These are phyloP conservation scores for Phialocephala subalpina DNA, from an alignment of 2,329 filamentous ascomycete genomes.

Conservation along the genomic window DNA sequence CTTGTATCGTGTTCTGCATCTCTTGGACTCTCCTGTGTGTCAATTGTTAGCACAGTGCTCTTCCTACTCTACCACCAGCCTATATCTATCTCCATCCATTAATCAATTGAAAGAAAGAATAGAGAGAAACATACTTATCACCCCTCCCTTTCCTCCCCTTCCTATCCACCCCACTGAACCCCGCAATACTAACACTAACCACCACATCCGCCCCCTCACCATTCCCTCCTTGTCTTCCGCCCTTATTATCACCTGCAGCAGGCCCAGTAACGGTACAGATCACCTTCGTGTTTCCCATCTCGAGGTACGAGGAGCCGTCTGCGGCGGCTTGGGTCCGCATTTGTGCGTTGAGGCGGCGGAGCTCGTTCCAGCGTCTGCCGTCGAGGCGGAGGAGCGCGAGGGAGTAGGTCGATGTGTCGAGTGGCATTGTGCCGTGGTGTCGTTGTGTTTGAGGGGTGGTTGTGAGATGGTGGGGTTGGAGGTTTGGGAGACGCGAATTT, in stretches of 20 bases:
- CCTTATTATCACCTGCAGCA: constrained; percentile 72
- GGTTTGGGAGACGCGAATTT: constrained; percentile 5
- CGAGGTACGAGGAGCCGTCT: constrained; percentile 91
- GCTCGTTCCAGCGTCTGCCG: constrained; percentile 94
- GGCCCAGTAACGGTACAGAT: constrained; percentile 93
- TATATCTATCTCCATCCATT: constrained; percentile 7
- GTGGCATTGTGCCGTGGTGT: constrained; percentile 71
- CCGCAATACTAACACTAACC: constrained; percentile 85
- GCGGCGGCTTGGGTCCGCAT: constrained; percentile 92
- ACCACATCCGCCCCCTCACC: constrained; percentile 69
- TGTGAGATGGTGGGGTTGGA: not conserved
- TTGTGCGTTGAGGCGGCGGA: constrained; percentile 86
- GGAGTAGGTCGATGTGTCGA: constrained; percentile 92
- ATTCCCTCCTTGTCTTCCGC: constrained; percentile 49
- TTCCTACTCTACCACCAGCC: too few relatives aligned
- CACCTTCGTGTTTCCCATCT: constrained; percentile 97
- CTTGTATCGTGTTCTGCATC: constrained; percentile 80
- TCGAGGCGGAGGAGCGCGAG: constrained; percentile 85
- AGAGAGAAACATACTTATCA: constrained; percentile 73
- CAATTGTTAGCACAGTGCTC: not conserved
- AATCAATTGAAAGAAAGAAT: constrained; percentile 7
- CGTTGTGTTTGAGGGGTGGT: not conserved
- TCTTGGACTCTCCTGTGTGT: constrained; percentile 75
- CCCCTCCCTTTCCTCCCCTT: constrained; percentile 76
- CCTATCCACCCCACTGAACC: constrained; percentile 87